These are phyloP conservation scores for Solanum ahanhuiri DNA, from an alignment of 257 asterid genomes.

Conservation along the genomic window DNA sequence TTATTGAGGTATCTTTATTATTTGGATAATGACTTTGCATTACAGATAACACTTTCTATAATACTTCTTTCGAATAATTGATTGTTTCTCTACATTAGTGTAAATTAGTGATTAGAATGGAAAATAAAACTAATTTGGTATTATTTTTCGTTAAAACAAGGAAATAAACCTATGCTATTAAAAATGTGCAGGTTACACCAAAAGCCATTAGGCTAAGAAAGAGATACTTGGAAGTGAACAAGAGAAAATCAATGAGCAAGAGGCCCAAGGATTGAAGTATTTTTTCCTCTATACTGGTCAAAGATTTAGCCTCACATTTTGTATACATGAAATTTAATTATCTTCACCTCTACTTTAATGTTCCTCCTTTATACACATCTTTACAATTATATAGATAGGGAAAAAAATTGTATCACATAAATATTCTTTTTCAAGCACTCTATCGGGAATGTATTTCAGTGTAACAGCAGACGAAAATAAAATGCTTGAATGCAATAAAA, in stretches of 20 bases:
- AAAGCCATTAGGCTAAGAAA: slow-evolving; percentile 80
- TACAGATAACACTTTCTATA: background rate
- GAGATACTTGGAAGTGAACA: slow-evolving; percentile 75
- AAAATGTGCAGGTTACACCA: slow-evolving; percentile 74
- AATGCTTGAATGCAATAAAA: background rate
- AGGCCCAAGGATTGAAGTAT: slow-evolving; percentile 54
- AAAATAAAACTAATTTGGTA: background rate
- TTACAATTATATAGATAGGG: background rate
- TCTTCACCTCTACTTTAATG: background rate
- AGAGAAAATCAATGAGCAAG: slow-evolving; percentile 78
- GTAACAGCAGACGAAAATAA: background rate
- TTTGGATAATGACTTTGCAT: background rate
- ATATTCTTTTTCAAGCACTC: background rate
- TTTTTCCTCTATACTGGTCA: background rate
- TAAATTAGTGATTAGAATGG: background rate
- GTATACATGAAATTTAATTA: background rate
- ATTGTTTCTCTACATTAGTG: background rate
- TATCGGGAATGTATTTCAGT: background rate
- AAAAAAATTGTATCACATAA: background rate
- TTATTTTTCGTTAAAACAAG: background rate
- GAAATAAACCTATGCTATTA: background rate
- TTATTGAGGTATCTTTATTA: slow-evolving; percentile 60
- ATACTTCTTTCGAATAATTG: background rate
- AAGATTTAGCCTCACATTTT: background rate
- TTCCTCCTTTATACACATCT: background rate